A percentile compares a stretch with the other conserved stretches of the same genome.
These are phyloP conservation scores for Eimeria necatrix DNA, from an alignment of 169 alveolate species.

Conservation along the genomic window DNA sequence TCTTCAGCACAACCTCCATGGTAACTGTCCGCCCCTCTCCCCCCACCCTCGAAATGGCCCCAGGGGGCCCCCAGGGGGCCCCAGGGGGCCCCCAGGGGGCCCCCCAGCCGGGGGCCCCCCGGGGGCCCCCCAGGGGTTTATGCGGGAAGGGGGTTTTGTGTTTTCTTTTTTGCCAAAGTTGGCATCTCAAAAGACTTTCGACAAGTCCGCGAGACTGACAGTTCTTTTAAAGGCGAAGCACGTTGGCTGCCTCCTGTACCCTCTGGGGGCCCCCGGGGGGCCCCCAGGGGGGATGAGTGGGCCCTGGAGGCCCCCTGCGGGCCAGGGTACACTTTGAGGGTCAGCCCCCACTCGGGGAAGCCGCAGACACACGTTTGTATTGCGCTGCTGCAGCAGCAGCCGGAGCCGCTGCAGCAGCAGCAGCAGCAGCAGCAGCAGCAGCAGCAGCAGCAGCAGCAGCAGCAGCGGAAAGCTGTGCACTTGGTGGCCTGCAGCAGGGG, in stretches of 20 bases:
- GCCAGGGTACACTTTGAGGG: neutral
- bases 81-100: too few relatives aligned
- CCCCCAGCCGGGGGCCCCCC: too few relatives aligned
- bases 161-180: constrained; percentile 9
- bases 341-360: neutral
- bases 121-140: constrained; percentile 26
- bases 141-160: neutral
- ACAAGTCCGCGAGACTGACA: neutral
- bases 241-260: neutral
- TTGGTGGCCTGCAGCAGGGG: neutral
- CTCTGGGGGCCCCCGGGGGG: neutral
- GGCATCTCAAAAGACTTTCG: constrained; percentile 10
- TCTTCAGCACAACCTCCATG: constrained; percentile 12
- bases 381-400: constrained; percentile 23
- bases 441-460: constrained; percentile 49
- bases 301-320: constrained; percentile 12
- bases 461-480: constrained; percentile 1
- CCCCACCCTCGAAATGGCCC: neutral
- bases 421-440: neutral
- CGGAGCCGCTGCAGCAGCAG: neutral
- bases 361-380: constrained; percentile 14
- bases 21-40: constrained; percentile 23
- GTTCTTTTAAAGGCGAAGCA: neutral
- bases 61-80: too few relatives aligned
- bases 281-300: neutral